Conservation (phyloP, 2,329 filamentous ascomycete species). For the Colletotrichum camelliae region DNA sequence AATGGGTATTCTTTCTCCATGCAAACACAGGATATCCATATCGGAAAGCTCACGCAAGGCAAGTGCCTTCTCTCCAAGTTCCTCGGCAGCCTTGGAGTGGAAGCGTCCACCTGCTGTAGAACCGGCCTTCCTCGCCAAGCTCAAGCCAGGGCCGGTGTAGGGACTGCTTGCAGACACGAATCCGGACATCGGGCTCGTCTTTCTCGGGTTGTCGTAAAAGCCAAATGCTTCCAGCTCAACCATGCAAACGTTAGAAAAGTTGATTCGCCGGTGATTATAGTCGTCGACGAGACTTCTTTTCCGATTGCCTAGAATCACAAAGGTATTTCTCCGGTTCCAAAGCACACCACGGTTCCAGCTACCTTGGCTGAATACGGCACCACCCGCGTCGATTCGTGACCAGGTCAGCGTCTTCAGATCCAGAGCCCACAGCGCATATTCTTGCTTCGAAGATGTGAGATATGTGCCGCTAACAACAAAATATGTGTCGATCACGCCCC, state of each 20-base stretch:
- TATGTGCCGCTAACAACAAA: constrained; percentile 98
- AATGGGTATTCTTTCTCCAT: constrained; percentile 89
- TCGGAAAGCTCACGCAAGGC: constrained; percentile 85
- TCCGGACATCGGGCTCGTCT: constrained; percentile 76
- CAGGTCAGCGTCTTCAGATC: constrained; percentile 88
- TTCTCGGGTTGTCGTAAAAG: constrained; percentile 93
- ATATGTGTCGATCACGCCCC: constrained; percentile 92
- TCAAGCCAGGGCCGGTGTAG: constrained; percentile 62
- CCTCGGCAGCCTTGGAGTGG: constrained; percentile 79
- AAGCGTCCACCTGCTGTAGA: constrained; percentile 77
- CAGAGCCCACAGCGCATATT: constrained; percentile 95
- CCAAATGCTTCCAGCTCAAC: constrained; percentile 97
- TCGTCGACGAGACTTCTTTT: constrained; percentile 95
- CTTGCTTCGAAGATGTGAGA: constrained; percentile 95
- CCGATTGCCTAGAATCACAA: constrained; percentile 92
- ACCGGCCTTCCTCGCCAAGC: constrained; percentile 63
- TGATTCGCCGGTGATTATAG: constrained; percentile 97
- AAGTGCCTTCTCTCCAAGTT: constrained; percentile 82
- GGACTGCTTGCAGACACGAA: constrained; percentile 84
- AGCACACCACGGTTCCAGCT: constrained; percentile 97
- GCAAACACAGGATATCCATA: constrained; percentile 95
- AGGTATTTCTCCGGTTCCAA: constrained; percentile 92
- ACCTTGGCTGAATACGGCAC: constrained; percentile 92
- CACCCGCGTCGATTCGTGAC: constrained; percentile 95
- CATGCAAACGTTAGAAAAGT: constrained; percentile 96